These are phyloP conservation scores for Serpula lacrymans DNA, from an alignment of 768 basidiomycete genomes.

Conservation along the genomic window DNA sequence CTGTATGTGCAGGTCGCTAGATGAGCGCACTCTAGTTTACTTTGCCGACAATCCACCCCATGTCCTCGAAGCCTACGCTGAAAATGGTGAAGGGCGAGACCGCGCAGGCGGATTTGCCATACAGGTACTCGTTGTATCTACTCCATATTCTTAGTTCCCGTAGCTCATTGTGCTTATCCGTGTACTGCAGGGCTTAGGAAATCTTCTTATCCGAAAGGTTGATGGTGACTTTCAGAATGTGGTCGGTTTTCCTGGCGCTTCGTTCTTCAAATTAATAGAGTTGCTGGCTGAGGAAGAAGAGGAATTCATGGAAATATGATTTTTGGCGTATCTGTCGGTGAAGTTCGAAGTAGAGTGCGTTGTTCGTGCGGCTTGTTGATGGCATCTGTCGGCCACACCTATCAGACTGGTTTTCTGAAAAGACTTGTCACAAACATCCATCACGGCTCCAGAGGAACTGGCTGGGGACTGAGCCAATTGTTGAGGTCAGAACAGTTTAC, in stretches of 20 bases:
- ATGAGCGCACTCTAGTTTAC: slow-evolving; percentile 77
- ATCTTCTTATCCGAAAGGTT: slow-evolving; percentile 75
- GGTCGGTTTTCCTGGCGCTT: slow-evolving; percentile 88
- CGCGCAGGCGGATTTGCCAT: slow-evolving; percentile 94
- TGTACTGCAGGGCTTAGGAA: slow-evolving; percentile 68
- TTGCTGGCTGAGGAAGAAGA: slow-evolving; percentile 69
- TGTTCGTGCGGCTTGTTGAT: no score
- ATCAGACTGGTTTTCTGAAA: no score
- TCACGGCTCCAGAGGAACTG: no score
- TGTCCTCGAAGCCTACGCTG: slow-evolving; percentile 74
- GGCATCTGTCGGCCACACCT: no score
- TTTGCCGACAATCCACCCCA: slow-evolving; percentile 62
- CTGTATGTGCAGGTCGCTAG: slow-evolving; percentile 61
- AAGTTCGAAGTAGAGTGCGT: no score
- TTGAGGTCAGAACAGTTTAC: no score
- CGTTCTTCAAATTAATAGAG: slow-evolving; percentile 75
- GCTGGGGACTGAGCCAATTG: no score
- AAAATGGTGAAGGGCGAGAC: slow-evolving; percentile 81
- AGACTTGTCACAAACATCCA: no score
- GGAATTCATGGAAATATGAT: slow-evolving; percentile 53
- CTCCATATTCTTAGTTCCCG: not conserved
- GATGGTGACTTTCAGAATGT: slow-evolving; percentile 91
- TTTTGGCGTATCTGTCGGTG: no score
- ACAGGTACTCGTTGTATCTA: slow-evolving; percentile 61
- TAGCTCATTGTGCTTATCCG: not conserved